These are phyloP conservation scores for Penicillium paneum DNA, from an alignment of 2,329 filamentous ascomycete species.

Conservation along the genomic window DNA sequence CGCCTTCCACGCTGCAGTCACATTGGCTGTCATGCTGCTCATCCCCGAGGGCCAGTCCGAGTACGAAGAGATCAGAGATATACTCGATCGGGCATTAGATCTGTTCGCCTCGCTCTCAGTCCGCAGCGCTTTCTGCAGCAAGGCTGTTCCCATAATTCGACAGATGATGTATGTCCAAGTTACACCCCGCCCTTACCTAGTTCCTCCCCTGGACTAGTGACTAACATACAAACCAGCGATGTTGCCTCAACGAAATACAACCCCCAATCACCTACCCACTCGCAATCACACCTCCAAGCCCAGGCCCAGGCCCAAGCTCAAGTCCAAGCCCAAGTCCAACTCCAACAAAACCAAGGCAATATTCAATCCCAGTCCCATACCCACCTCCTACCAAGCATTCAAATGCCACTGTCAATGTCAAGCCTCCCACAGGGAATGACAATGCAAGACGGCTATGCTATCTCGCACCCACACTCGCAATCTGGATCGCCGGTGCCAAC, in stretches of 20 bases:
- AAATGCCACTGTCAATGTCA: conserved; percentile 9
- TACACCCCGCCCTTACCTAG: not conserved
- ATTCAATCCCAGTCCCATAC: conserved; percentile 9
- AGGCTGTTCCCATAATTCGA: conserved; percentile 35
- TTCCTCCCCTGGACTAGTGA: not conserved
- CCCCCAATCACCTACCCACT: conserved; percentile 11
- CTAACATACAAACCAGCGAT: conserved; percentile 21
- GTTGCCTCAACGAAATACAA: conserved; percentile 21
- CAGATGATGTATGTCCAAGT: conserved; percentile 31
- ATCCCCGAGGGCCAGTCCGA: conserved; percentile 29
- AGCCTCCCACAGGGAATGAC: conserved; percentile 2
- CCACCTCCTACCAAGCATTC: conserved; percentile 11
- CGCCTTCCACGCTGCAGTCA: conserved; percentile 41
- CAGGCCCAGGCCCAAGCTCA: conserved; percentile 12
- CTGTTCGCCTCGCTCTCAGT: conserved; percentile 34
- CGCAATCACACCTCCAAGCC: conserved; percentile 9
- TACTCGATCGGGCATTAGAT: conserved; percentile 30
- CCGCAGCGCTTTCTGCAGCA: conserved; percentile 38
- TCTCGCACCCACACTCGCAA: conserved; percentile 14
- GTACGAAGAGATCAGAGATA: conserved; percentile 29
- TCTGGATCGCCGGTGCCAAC: conserved; percentile 21
- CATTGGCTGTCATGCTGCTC: conserved; percentile 29
- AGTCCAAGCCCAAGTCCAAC: conserved; percentile 10
- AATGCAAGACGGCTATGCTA: conserved; percentile 15
- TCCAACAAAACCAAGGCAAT: conserved; percentile 12